Evolutionary conservation across 179 eudicot species (phyloP).

Genomic region (Corrigiola litoralis): DNA sequence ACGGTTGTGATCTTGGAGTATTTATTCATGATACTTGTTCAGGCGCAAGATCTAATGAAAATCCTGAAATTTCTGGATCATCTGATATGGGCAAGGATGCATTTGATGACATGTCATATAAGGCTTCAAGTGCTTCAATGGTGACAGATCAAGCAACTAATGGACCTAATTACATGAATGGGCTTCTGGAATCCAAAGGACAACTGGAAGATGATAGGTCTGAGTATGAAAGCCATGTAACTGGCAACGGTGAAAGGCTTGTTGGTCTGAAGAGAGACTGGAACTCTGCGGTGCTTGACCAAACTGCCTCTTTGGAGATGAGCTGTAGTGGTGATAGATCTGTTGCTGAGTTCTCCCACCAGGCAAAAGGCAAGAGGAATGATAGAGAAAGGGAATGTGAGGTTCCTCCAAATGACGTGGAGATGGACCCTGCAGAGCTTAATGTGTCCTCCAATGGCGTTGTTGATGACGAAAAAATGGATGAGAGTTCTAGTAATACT

Average conservation of each 20-base stretch:
- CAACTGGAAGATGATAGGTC: conserved; percentile 1
- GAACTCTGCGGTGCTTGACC: background rate
- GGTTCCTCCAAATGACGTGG: conserved; percentile 11
- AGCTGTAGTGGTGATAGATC: background rate
- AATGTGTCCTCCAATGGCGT: background rate
- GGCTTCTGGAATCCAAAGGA: background rate
- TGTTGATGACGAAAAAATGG: background rate
- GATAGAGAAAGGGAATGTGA: conserved; percentile 5
- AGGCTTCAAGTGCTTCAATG: conserved; percentile 10
- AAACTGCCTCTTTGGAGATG: background rate
- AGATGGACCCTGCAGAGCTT: conserved; percentile 6
- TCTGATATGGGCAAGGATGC: conserved; percentile 1
- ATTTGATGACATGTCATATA: conserved; percentile 1
- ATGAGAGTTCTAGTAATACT: background rate
- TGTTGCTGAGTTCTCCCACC: background rate
- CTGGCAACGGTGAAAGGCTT: conserved; percentile 3
- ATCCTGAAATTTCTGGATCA: conserved; percentile 11
- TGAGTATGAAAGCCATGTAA: conserved; percentile 9
- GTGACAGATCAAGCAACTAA: conserved; percentile 1
- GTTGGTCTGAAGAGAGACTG: too few species aligned
- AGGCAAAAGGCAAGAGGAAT: background rate
- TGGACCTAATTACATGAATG: conserved; percentile 1
- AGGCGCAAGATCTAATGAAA: conserved; percentile 9
- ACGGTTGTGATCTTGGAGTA: too few species aligned
- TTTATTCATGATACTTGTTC: conserved; percentile 6